These are phyloP conservation scores for Lentithecium fluviatile DNA, from an alignment of 495 filamentous ascomycete species.

Conservation along the genomic window DNA sequence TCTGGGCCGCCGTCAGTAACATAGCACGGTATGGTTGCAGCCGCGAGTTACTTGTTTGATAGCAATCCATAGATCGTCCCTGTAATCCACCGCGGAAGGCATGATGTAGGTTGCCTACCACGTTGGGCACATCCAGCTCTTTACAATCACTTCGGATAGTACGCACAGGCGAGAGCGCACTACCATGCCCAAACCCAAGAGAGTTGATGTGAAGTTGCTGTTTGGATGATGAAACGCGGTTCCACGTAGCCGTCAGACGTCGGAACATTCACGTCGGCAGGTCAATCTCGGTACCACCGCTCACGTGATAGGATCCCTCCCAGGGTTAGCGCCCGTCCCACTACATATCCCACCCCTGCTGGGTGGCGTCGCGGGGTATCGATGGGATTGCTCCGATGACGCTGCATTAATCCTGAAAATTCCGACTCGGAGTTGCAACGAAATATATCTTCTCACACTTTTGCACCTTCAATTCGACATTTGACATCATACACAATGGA, in stretches of 20 bases:
- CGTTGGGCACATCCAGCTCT: too few species aligned
- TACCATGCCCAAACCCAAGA: too few species aligned
- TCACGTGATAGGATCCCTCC: neutral
- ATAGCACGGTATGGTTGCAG: neutral
- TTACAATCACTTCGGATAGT: too few species aligned
- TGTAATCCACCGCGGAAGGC: slow-evolving; percentile 37
- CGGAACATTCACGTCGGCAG: neutral
- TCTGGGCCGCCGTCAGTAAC: slow-evolving; percentile 52
- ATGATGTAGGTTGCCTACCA: slow-evolving; percentile 7
- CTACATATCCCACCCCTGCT: neutral
- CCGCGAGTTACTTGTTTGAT: slow-evolving; percentile 42
- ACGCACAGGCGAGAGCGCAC: too few species aligned
- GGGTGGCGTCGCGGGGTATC: slow-evolving; percentile 6
- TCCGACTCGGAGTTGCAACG: slow-evolving; percentile 24
- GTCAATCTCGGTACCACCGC: neutral
- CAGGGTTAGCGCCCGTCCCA: neutral
- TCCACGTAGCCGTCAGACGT: neutral
- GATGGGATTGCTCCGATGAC: slow-evolving; percentile 13
- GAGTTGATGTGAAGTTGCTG: too few species aligned
- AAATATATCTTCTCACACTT: neutral
- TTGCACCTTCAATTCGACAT: neutral
- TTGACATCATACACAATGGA: slow-evolving; percentile 19
- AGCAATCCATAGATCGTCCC: slow-evolving; percentile 41
- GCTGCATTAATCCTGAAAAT: slow-evolving; percentile 7
- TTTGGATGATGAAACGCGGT: slow-evolving; percentile 12